Percentiles rank a stretch among this genome's conserved stretches.
phyloP scores from a whole-genome alignment of 2,329 filamentous ascomycete species.

The Paecilomyces variotii region DNA sequence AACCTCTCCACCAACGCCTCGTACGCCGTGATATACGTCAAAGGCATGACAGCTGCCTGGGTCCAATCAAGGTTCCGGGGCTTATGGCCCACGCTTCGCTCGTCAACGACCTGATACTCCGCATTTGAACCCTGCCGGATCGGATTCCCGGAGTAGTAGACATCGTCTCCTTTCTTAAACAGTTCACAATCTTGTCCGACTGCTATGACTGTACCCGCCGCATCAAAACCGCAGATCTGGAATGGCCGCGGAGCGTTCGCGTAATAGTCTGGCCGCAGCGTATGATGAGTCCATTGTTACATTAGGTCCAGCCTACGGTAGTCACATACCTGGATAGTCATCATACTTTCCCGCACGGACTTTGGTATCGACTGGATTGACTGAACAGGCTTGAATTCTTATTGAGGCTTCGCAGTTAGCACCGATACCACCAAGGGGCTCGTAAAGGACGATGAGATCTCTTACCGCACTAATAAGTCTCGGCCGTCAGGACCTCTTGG shows the following conservation, averaged over 20 bases:
- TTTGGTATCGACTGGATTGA: conserved; percentile 36
- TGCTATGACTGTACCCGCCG: conserved; percentile 30
- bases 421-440: background rate
- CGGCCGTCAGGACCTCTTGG: conserved; percentile 21
- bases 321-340: conserved; percentile 20
- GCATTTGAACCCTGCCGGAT: conserved; percentile 36
- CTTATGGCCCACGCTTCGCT: conserved; percentile 31
- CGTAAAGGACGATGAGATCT: background rate
- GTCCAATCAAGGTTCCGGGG: conserved; percentile 32
- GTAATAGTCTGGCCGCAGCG: conserved; percentile 23
- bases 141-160: conserved; percentile 36
- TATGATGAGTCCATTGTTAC: conserved; percentile 2
- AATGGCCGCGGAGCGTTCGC: conserved; percentile 15
- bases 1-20: conserved; percentile 37
- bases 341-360: conserved; percentile 26
- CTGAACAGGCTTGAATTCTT: conserved; percentile 28
- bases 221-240: conserved; percentile 40
- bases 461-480: conserved; percentile 28
- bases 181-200: conserved; percentile 23
- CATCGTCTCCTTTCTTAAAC: conserved; percentile 37
- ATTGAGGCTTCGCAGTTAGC: background rate
- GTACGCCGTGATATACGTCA: conserved; percentile 39
- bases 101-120: conserved; percentile 37
- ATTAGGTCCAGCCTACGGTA: background rate
- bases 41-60: conserved; percentile 36